These are phyloP conservation scores for Tubosaeta sp. DNA, from an alignment of 768 basidiomycete genomes.

Conservation along the genomic window DNA sequence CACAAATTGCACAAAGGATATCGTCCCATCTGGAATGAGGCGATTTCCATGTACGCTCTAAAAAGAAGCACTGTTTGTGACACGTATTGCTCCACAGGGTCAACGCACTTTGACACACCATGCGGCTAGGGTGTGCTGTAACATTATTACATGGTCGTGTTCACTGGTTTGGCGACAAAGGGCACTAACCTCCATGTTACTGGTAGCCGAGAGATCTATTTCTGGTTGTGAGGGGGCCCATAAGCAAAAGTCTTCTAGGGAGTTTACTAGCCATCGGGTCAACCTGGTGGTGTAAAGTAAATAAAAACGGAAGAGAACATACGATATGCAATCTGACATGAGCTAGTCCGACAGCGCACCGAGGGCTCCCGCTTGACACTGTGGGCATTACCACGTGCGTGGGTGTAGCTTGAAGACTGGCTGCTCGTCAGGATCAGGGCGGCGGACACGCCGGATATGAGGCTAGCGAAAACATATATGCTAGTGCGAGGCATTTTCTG, in stretches of 20 bases:
- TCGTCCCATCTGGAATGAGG: slow-evolving; percentile 68
- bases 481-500: slow-evolving; percentile 18
- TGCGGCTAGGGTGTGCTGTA: slow-evolving; percentile 45
- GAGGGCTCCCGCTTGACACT: slow-evolving; percentile 54
- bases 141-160: slow-evolving; percentile 13
- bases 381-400: slow-evolving; percentile 45
- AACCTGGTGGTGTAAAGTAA: background rate
- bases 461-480: slow-evolving; percentile 16
- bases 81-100: background rate
- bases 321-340: slow-evolving; percentile 67
- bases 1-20: slow-evolving; percentile 64
- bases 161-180: slow-evolving; percentile 3
- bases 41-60: slow-evolving; percentile 59
- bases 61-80: background rate
- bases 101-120: slow-evolving; percentile 46
- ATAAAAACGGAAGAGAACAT: slow-evolving; percentile 18
- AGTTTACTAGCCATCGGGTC: slow-evolving; percentile 43
- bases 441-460: slow-evolving; percentile 16
- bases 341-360: slow-evolving; percentile 58
- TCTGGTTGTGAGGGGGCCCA: slow-evolving; percentile 49
- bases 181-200: slow-evolving; percentile 53
- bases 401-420: slow-evolving; percentile 30
- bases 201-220: slow-evolving; percentile 51
- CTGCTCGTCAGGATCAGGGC: slow-evolving; percentile 15
- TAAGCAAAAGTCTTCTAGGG: slow-evolving; percentile 52